phyloP scores from a whole-genome alignment of 1,284 basidiomycete species.

The Moesziomyces parantarcticus region DNA sequence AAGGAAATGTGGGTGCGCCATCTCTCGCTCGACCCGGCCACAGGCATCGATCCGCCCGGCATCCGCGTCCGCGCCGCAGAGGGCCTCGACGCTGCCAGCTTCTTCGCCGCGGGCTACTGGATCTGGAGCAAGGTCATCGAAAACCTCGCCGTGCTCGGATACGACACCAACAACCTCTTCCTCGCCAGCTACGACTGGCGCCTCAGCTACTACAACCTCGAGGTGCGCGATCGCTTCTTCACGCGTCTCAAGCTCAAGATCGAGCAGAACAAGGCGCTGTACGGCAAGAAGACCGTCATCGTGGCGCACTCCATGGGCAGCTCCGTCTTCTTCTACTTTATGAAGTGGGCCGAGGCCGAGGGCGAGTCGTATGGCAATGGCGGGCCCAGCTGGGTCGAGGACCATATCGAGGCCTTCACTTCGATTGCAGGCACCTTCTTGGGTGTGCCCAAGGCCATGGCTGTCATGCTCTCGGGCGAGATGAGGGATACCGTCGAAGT shows the following conservation, averaged over 20 bases:
- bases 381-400: conserved; percentile 91
- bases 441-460: conserved; percentile 85
- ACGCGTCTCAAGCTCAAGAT: conserved; percentile 85
- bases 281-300: conserved; percentile 84
- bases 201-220: conserved; percentile 86
- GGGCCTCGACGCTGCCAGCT: conserved; percentile 79
- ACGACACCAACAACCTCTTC: conserved; percentile 64
- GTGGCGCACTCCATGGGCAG: conserved; percentile 77
- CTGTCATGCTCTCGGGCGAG: conserved; percentile 90
- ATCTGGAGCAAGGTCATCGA: conserved; percentile 84
- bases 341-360: conserved; percentile 94
- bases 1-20: conserved; percentile 88
- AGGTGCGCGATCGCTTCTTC: conserved; percentile 90
- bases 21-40: conserved; percentile 86
- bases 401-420: conserved; percentile 68
- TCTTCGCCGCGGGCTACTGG: conserved; percentile 89
- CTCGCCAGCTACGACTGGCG: conserved; percentile 71
- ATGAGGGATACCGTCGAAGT: conserved; percentile 92
- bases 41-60: conserved; percentile 89
- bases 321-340: conserved; percentile 61
- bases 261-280: conserved; percentile 80
- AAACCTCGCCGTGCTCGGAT: conserved; percentile 77
- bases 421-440: conserved; percentile 89
- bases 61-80: conserved; percentile 91
- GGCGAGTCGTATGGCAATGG: conserved; percentile 79